Conservation (phyloP, 495 filamentous ascomycete genomes). For the Lophium mytilinum region DNA sequence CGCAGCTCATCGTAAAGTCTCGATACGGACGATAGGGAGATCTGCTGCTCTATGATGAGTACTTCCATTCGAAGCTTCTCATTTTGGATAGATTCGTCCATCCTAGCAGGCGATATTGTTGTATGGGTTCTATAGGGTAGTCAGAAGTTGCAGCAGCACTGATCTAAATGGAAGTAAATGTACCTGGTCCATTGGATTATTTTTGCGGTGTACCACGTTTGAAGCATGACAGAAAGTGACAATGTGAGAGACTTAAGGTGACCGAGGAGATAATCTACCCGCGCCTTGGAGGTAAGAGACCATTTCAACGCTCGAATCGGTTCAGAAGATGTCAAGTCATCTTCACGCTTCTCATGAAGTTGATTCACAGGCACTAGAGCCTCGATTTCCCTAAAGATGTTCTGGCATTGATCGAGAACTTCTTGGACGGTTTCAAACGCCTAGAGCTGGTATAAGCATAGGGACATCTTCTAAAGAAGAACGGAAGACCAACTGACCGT, state of each 20-base stretch:
- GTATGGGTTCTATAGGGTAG: constrained; percentile 5
- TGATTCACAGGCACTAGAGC: not conserved
- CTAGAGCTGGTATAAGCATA: constrained; percentile 3
- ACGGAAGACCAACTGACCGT: constrained; percentile 4
- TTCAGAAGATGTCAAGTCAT: not conserved
- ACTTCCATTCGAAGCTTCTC: constrained; percentile 19
- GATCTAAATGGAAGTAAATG: not conserved
- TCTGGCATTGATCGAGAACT: constrained; percentile 15
- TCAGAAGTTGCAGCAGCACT: not conserved
- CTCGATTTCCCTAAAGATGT: constrained; percentile 9
- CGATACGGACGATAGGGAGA: constrained; percentile 4
- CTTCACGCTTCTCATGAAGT: not conserved
- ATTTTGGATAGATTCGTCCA: constrained; percentile 7
- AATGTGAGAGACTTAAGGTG: constrained; percentile 16
- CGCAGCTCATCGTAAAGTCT: constrained; percentile 5
- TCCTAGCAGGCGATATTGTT: constrained; percentile 12
- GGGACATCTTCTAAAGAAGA: not conserved
- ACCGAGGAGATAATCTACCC: constrained; percentile 15
- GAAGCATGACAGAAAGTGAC: constrained; percentile 18
- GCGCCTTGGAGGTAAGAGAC: not conserved
- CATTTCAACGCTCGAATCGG: not conserved
- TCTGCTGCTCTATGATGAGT: constrained; percentile 24
- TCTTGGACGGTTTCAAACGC: constrained; percentile 15
- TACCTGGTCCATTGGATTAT: constrained; percentile 18
- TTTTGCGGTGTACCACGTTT: constrained; percentile 18